These are phyloP conservation scores for Solanum tacnaense DNA, from an alignment of 257 asterid species.

Conservation along the genomic window DNA sequence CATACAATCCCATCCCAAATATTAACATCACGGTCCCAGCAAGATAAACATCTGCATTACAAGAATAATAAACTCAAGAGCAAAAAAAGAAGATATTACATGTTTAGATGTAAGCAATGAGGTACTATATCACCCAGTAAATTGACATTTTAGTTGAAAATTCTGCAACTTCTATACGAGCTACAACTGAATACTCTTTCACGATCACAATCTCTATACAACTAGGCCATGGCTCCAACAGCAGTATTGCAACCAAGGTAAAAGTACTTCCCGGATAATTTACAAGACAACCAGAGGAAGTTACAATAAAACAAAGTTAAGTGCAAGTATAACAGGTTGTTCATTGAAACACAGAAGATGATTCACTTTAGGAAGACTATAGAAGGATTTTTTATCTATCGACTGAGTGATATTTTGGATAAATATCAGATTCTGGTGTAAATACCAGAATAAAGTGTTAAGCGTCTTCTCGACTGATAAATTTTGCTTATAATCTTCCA, in stretches of 20 bases:
- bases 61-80: not conserved
- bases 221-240: not conserved
- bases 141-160: not conserved
- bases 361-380: not conserved
- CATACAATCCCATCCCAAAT: conserved; percentile 95
- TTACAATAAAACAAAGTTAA: not conserved
- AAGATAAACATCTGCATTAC: conserved; percentile 59
- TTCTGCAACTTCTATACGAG: not conserved
- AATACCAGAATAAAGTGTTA: not conserved
- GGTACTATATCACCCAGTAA: not conserved
- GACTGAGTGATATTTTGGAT: not conserved
- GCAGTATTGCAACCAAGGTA: not conserved
- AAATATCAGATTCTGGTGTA: not conserved
- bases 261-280: not conserved
- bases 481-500: not conserved
- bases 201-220: not conserved
- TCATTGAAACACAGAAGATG: too few species aligned
- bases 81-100: not conserved
- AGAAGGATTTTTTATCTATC: not conserved
- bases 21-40: conserved; percentile 96
- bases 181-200: not conserved
- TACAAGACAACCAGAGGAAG: not conserved
- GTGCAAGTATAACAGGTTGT: too few species aligned
- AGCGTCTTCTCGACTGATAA: not conserved
- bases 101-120: not conserved